Evolutionary conservation across 2,329 filamentous ascomycete genomes (phyloP).

Genomic region (Aspergillus amoenus): DNA sequence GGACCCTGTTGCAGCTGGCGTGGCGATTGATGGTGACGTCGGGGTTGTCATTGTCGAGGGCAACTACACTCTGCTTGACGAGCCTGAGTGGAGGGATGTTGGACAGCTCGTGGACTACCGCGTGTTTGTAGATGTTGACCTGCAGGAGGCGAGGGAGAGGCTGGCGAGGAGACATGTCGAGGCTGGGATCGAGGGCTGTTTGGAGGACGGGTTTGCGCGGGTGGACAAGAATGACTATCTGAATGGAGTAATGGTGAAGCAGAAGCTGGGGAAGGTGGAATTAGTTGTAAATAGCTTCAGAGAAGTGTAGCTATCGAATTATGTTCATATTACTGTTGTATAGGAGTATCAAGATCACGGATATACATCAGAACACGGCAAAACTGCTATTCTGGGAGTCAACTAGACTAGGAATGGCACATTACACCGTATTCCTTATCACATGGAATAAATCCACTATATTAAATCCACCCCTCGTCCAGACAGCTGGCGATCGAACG

Average conservation of each 20-base stretch:
- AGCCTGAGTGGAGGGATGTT: slow-evolving; percentile 11
- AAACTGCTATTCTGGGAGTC: too few relatives aligned
- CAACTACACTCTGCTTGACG: slow-evolving; percentile 27
- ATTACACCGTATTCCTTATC: too few relatives aligned
- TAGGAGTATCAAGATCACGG: too few relatives aligned
- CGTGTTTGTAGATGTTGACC: slow-evolving; percentile 44
- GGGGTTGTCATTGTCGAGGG: slow-evolving; percentile 26
- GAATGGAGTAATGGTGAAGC: slow-evolving; percentile 33
- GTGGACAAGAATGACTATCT: slow-evolving; percentile 41
- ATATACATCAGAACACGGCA: too few relatives aligned
- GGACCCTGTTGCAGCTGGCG: slow-evolving; percentile 32
- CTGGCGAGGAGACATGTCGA: slow-evolving; percentile 41
- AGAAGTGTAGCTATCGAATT: not conserved
- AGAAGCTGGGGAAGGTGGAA: slow-evolving; percentile 27
- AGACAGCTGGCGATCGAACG: not conserved
- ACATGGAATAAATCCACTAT: too few relatives aligned
- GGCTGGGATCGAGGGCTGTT: slow-evolving; percentile 42
- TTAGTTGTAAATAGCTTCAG: slow-evolving; percentile 26
- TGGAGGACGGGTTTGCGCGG: slow-evolving; percentile 36
- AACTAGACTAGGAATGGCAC: too few relatives aligned
- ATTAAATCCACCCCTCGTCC: too few relatives aligned
- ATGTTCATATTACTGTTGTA: too few relatives aligned
- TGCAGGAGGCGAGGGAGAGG: slow-evolving; percentile 35
- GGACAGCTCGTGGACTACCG: slow-evolving; percentile 42
- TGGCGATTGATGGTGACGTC: slow-evolving; percentile 24